These are phyloP conservation scores for Crithidia fasciculata DNA, from an alignment of 208 protist species.

Conservation along the genomic window DNA sequence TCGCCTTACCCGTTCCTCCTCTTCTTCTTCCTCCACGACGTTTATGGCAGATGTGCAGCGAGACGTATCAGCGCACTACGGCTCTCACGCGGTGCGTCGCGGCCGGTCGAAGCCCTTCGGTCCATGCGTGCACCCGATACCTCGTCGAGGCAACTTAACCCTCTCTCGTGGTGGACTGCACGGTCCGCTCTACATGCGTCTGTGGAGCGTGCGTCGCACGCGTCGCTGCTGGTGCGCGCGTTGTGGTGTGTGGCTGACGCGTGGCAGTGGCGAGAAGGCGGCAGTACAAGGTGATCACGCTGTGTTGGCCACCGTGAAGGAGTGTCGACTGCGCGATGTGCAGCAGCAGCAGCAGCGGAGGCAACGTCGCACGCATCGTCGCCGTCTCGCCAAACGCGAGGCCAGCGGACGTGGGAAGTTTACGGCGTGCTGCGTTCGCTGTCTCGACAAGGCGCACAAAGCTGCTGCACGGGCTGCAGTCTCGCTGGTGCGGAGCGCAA, in stretches of 20 bases:
- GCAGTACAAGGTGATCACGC: background rate
- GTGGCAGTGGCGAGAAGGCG: constrained; percentile 17
- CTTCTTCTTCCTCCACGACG: background rate
- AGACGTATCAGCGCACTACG: constrained; percentile 83
- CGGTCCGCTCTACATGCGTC: constrained; percentile 40
- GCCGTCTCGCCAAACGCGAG: too few relatives aligned
- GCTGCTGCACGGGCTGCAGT: constrained; percentile 3
- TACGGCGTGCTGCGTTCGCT: constrained; percentile 21
- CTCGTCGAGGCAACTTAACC: constrained; percentile 25
- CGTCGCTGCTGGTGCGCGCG: constrained; percentile 62
- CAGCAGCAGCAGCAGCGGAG: background rate
- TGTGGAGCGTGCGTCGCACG: constrained; percentile 45
- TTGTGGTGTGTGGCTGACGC: constrained; percentile 59
- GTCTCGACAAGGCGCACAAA: constrained; percentile 9
- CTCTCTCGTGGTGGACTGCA: constrained; percentile 27
- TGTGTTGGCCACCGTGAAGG: constrained; percentile 13
- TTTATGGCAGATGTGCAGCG: constrained; percentile 36
- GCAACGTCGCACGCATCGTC: background rate
- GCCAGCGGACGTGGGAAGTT: background rate
- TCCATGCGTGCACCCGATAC: constrained; percentile 35
- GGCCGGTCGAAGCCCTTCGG: constrained; percentile 64
- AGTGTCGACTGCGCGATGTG: constrained; percentile 9
- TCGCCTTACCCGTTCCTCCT: background rate
- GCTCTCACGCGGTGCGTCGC: constrained; percentile 61
- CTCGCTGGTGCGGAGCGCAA: background rate